Evolutionary conservation across 2,329 filamentous ascomycete species (phyloP).

Genomic region (Talaromyces sp.): DNA sequence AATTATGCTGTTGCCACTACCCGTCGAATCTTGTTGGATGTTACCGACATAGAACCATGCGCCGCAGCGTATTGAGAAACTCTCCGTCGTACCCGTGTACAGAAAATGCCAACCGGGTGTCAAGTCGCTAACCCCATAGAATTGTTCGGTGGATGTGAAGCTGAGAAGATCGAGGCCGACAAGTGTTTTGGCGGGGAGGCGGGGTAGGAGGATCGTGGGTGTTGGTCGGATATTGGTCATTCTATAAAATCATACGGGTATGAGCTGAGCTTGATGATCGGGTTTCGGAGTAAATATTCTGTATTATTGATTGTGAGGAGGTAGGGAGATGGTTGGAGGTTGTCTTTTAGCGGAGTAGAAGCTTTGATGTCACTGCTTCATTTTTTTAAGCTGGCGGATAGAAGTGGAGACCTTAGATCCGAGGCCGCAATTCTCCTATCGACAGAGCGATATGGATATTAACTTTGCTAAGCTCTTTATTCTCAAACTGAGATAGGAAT

Average conservation of each 20-base stretch:
- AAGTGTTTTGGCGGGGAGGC: constrained; percentile 46
- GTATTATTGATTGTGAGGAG: neutral
- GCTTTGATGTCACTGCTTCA: constrained; percentile 9
- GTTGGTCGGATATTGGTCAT: constrained; percentile 27
- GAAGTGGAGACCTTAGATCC: neutral
- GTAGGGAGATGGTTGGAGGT: neutral
- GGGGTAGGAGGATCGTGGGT: constrained; percentile 44
- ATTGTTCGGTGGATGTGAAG: constrained; percentile 60
- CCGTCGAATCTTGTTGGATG: constrained; percentile 18
- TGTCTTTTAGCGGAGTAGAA: neutral
- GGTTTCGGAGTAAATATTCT: neutral
- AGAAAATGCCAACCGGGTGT: constrained; percentile 60
- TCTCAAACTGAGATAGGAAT: no score
- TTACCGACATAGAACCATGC: constrained; percentile 57
- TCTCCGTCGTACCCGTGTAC: constrained; percentile 57
- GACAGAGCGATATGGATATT: no score
- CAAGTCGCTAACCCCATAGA: constrained; percentile 59
- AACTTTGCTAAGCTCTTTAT: no score
- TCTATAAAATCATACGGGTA: neutral
- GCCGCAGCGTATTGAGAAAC: constrained; percentile 59
- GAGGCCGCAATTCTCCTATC: neutral
- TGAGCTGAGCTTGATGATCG: neutral
- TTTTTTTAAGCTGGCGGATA: neutral
- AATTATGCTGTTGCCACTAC: constrained; percentile 1
- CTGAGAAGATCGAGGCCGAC: constrained; percentile 56